These are phyloP conservation scores for Geoglossum cookeanum DNA, from an alignment of 2,329 filamentous ascomycete genomes.

Conservation along the genomic window DNA sequence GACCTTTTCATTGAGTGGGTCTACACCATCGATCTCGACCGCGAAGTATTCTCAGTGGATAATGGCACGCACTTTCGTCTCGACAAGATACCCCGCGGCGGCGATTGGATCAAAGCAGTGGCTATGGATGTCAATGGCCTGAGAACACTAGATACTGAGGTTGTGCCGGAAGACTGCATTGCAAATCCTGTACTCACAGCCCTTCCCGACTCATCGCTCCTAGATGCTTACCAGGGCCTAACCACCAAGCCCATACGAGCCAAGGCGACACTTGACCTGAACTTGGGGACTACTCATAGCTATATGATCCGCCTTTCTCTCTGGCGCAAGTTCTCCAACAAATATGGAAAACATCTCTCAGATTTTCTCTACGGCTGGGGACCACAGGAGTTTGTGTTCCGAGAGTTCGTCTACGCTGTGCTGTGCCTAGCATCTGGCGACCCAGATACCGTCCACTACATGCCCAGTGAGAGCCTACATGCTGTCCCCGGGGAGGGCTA, in stretches of 20 bases:
- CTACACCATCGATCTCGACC: slow-evolving; percentile 9
- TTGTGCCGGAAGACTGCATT: not conserved
- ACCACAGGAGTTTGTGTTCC: not conserved
- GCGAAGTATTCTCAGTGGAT: slow-evolving; percentile 7
- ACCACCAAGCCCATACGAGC: not conserved
- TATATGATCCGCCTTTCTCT: not conserved
- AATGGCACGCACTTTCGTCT: slow-evolving; percentile 8
- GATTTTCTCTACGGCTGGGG: not conserved
- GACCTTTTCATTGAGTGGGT: slow-evolving; percentile 4
- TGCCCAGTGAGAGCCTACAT: not conserved
- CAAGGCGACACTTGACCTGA: not conserved
- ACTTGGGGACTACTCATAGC: not conserved
- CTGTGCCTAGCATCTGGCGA: not conserved
- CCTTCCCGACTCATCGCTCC: not conserved
- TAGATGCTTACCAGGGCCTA: not conserved
- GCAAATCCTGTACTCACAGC: not conserved
- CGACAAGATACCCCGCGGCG: slow-evolving; percentile 4
- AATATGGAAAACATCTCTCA: not conserved
- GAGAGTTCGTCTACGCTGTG: not conserved
- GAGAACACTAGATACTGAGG: not conserved
- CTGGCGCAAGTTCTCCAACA: not conserved
- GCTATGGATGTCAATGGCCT: not conserved
- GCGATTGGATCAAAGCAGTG: slow-evolving; percentile 6
- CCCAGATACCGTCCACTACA: not conserved
- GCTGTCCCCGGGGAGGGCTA: not conserved